Base-by-base conservation (phyloP, 2,329 filamentous ascomycete species). In the Trichophyton mentagrophytes region DNA sequence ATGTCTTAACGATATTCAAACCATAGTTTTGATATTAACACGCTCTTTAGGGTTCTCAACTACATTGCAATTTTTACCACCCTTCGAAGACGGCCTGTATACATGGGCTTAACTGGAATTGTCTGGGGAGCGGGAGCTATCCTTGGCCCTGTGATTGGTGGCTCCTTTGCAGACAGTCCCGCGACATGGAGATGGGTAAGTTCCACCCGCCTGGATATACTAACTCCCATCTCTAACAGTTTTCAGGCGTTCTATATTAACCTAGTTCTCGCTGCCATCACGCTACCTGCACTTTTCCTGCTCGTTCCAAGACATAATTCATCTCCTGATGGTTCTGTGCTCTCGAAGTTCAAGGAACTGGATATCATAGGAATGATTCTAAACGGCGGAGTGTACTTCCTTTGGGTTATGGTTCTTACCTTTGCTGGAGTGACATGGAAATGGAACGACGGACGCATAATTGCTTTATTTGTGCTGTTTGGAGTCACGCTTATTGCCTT, bases 201-300 rank as follows among this genome's bases (percentile, higher is more conserved):
- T 42, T 38, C 25, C 36, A 13, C 30, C 17, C 11, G 1, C 1
- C 13, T 30, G 2, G 22, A 11, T 57, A 13, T 30, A n/a, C 2
- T 51, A 15, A 8, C 13, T 57, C 17, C 33, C 33, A 38, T 61
- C 22, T 47, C 22, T 47, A 27, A 38, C 27, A n/a, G 17, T 58
- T 9, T 13, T 13, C 73, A 70, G 72, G 38, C 60, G 60, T 63
- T 66, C 66, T 85, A 85, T 65, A 78, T 84, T 69, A 84, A 84
- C 65, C 71, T 83, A 0, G 65, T 74, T 30, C 68, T 78, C 53
- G 72, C 51, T 11, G 60, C 40, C 15, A 17, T 61, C 40, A 9
- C 51, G 3, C 15, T 40, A 11, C 60, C 60, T n/a, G 60, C 30
- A 22, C 56, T 58, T 13, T 40, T 61, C 27, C 15, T 58, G 30